Base-by-base conservation (phyloP, 768 basidiomycete species). In the Boletus tylopilopsis region DNA sequence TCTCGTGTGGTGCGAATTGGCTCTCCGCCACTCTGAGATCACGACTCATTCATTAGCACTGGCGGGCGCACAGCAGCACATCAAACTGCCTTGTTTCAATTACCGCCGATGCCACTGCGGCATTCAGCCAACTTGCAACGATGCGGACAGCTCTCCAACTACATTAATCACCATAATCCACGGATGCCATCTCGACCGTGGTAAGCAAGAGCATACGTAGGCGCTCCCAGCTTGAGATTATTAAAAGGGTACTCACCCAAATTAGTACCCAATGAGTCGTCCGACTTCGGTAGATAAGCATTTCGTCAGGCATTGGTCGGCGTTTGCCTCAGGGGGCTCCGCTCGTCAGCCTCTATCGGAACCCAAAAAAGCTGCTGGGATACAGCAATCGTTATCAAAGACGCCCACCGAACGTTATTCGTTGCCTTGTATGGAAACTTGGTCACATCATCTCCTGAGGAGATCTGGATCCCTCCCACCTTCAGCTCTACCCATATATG, bases 401-500 rank as follows among this genome's bases (percentile, higher is more conserved):
- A 7, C 54, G 49, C 51, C 40, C 35, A 12, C 33, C 42, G 22
- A 13, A 44, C 12, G 1, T 25, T 16, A 19, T 25, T 23, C 15
- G 6, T 6, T 40, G 9, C 30, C 22, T 38, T 4, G 29, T 16
- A 33, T 42, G 39, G 39, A 16, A 29, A 38, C 39, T 24, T 43
- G 24, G 33, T 43, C 51, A 37, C 42, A 38, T 13, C 25, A 27
- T 8, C 6, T 13, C 13, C 19, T n/a, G 11, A 12, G 12, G n/a
- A 35, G 42, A 49, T 47, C 47, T 42, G 21, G 49, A 43, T 43
- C 38, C 42, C 33, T 47, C 50, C 48, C 42, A 25, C 45, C 29
- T 13, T 13, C 36, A 8, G 4, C 22, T 30, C 29, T n/a, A n/a
- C 5, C 44, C 49, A 64, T 64, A 57, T 63, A 64, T 62, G 56